Evolutionary conservation across 345 rosid species (phyloP).

Genomic region (Brassica incana): DNA sequence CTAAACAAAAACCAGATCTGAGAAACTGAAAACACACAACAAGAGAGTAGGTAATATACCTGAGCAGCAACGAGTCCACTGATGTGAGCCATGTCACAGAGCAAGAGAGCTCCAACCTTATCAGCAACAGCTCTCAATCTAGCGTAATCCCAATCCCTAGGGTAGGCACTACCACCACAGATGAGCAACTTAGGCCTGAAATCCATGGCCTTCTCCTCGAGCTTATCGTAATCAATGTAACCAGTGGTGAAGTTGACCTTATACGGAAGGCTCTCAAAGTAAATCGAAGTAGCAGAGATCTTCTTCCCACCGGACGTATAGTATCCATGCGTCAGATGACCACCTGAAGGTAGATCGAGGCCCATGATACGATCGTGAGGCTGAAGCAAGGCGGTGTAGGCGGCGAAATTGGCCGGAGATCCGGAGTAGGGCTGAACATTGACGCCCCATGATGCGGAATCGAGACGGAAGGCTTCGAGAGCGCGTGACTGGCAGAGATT

Average conservation of each 20-base stretch:
- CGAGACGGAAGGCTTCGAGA: slow-evolving; percentile 71
- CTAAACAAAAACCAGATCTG: slow-evolving; percentile 30
- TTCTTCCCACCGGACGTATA: slow-evolving; percentile 97
- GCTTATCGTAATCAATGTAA: slow-evolving; percentile 82
- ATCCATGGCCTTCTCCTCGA: slow-evolving; percentile 99
- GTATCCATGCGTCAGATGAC: slow-evolving; percentile 94
- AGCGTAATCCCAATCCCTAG: slow-evolving; percentile 97
- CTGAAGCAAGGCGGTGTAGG: slow-evolving; percentile 93
- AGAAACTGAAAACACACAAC: neutral
- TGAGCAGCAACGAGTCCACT: slow-evolving; percentile 99
- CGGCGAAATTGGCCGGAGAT: slow-evolving; percentile 98
- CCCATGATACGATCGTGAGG: slow-evolving; percentile 99
- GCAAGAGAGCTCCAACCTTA: slow-evolving; percentile 94
- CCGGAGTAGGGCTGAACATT: slow-evolving; percentile 99
- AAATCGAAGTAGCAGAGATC: slow-evolving; percentile 97
- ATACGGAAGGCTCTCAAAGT: slow-evolving; percentile 98
- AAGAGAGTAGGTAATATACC: slow-evolving; percentile 47
- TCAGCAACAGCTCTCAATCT: slow-evolving; percentile 78
- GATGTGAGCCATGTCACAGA: slow-evolving; percentile 99
- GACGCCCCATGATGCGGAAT: slow-evolving; percentile 84
- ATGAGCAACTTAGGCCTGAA: slow-evolving; percentile 92
- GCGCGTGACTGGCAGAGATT: slow-evolving; percentile 94
- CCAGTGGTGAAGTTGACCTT: slow-evolving; percentile 88
- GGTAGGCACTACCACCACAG: slow-evolving; percentile 99
- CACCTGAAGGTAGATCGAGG: slow-evolving; percentile 96